Conservation (phyloP, 495 filamentous ascomycete species). For the Daldinia vernicosa region DNA sequence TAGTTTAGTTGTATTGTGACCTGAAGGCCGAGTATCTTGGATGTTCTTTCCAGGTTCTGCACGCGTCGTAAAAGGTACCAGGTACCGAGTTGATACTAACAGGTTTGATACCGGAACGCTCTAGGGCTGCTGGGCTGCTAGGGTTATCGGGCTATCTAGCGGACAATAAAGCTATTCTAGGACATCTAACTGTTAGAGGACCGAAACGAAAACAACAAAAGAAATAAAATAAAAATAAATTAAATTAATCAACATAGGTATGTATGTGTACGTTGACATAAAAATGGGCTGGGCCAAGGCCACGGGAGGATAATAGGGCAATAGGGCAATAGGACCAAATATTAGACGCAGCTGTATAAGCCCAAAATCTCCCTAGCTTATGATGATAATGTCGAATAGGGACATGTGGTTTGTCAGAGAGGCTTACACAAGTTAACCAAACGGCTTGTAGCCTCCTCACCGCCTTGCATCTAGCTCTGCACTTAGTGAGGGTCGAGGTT, state of each 20-base stretch:
- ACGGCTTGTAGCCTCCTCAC: slow-evolving; percentile 46
- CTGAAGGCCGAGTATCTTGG: slow-evolving; percentile 17
- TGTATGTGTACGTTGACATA: slow-evolving; percentile 21
- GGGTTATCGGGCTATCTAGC: slow-evolving; percentile 38
- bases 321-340: slow-evolving; percentile 25
- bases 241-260: slow-evolving; percentile 16
- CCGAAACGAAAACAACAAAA: neutral
- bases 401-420: slow-evolving; percentile 42
- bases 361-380: slow-evolving; percentile 32
- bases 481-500: slow-evolving; percentile 37
- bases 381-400: slow-evolving; percentile 37
- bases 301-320: slow-evolving; percentile 7
- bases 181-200: slow-evolving; percentile 29
- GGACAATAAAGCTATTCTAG: slow-evolving; percentile 31
- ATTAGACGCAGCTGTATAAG: slow-evolving; percentile 28
- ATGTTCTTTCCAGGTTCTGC: slow-evolving; percentile 39
- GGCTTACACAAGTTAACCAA: slow-evolving; percentile 42
- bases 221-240: neutral
- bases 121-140: slow-evolving; percentile 16
- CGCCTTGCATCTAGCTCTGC: slow-evolving; percentile 45
- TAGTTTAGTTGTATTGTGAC: slow-evolving; percentile 16
- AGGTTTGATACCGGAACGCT: slow-evolving; percentile 6
- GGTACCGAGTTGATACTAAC: slow-evolving; percentile 33
- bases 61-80: slow-evolving; percentile 30
- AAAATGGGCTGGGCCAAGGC: slow-evolving; percentile 22